Evolutionary conservation across 345 rosid species (phyloP).

Genomic region (Eucalyptus marginata): DNA sequence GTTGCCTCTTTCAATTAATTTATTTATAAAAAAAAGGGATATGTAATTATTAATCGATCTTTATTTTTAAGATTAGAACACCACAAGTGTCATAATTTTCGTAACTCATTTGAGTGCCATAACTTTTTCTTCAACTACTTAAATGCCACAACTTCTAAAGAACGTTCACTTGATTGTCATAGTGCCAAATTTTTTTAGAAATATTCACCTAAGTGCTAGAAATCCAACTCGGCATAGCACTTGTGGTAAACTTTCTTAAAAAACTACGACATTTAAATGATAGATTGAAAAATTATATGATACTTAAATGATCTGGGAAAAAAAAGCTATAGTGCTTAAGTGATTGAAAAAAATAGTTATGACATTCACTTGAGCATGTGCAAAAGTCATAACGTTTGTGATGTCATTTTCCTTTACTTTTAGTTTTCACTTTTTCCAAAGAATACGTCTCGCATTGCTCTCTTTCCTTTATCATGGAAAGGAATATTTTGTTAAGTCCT

Average conservation of each 20-base stretch:
- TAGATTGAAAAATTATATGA: neutral
- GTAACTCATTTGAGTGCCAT: neutral
- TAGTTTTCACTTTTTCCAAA: neutral
- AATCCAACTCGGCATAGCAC: neutral
- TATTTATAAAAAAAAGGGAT: too few relatives aligned
- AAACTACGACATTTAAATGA: too few relatives aligned
- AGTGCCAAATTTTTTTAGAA: too few relatives aligned
- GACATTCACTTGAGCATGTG: neutral
- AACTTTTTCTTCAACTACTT: neutral
- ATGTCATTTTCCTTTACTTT: neutral
- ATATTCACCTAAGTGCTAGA: neutral
- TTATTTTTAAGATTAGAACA: too few relatives aligned
- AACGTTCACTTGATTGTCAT: fast-evolving
- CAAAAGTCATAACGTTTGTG: neutral
- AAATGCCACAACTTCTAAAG: neutral
- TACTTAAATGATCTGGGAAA: fast-evolving
- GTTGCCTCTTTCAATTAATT: neutral
- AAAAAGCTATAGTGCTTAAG: too few relatives aligned
- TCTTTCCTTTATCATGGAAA: neutral
- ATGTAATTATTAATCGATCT: neutral
- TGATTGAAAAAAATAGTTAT: too few relatives aligned
- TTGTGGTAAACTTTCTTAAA: too few relatives aligned
- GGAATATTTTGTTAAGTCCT: neutral
- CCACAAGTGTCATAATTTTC: neutral
- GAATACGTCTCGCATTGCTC: neutral